Evolutionary conservation across 2,329 filamentous ascomycete species (phyloP), one percentile per base, ranked within the genome.

Genomic region (Alternaria sp.): DNA sequence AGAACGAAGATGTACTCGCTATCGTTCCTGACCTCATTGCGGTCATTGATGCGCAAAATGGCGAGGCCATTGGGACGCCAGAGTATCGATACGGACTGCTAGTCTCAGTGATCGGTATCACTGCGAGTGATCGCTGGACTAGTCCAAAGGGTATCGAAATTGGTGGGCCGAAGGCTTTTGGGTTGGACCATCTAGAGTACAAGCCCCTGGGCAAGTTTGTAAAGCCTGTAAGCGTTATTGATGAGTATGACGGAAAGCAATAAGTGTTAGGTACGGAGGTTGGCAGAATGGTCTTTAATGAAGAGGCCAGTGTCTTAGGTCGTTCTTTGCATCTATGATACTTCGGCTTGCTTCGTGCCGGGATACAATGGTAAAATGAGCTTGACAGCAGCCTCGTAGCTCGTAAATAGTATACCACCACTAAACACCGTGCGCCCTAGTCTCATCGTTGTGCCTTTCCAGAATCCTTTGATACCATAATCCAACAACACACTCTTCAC

Each of bases 361-460:
- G 67, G 67, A 54, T 76, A 78, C 9, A 79, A 49, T 7, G 81
- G 82, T 53, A 80, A 79, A 36, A 87, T 77, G 18, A 87, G 58
- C 26, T 81, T 79, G 0, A 83, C 82, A 14, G 85, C 82, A 60
- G 85, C 83, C 70, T 89, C 88, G 69, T 89, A 89, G 3, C 85
- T 84, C 2, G 86, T 87, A 63, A 89, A 89, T 1, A 90, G 75
- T 59, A 90, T 89, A 16, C 88, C 88, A n/a, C 88, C 89, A 65
- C 86, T 88, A 44, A 91, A 82, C 1, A 91, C 82, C 4, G 88
- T 83, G 62, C 89, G 76, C 0, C 88, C 88, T 24, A 91, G 70
- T 57, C 89, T 81, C 89, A 91, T 91, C 0, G 87, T 86, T 34
- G 88, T 91, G 0, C 89, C 89, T 59, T 84, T 86, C 88, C 88